Evolutionary conservation across 148 eudicot genomes (phyloP), one percentile per base, ranked within the genome.

Genomic region (Heliosperma pusillum): DNA sequence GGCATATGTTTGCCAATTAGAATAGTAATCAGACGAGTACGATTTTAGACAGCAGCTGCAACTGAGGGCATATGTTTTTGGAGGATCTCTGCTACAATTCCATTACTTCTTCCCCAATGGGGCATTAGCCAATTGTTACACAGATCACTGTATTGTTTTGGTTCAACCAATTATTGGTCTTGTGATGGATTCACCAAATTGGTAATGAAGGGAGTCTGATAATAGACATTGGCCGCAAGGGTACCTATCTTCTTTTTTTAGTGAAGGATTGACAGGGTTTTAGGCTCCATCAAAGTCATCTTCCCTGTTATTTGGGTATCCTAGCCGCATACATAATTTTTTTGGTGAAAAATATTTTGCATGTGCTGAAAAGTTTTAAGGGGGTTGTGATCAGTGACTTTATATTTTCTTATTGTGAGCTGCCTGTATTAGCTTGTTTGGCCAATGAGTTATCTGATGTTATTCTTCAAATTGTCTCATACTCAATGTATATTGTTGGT

Each of bases 401-500:
- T 62, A 40, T 21, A 45, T 17, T 72, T 76, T 50, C 55, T 50
- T 50, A 50, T 50, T 12, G 17, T 11, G 55, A 16, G 12, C 10
- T 50, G 55, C 55, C 55, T 50, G 55, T 50, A 47, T 47, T 47
- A 12, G 42, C 57, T 70, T 17, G 1, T 64, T 44, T 57, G 12
- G 24, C 42, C 13, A 50, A 44, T 20, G 36, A 25, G 2, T 71
- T 42, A 13, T 7, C 20, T 52, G 24, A 19, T 65, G n/a, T 47
- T 33, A 27, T 24, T 22, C 30, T 50, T 50, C 42, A n/a, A 15
- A 36, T 66, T 25, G 21, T 45, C 42, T 71, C 59, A 72, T 70
- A 58, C 33, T 64, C 45, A 8, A 13, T 40, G 24, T 33, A 7
- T 30, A 19, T 70, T 75, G 20, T 81, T 68, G 44, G n/a, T 74